phyloP scores from a whole-genome alignment of 2,329 filamentous ascomycete species.

The Aureobasidium namibiae region DNA sequence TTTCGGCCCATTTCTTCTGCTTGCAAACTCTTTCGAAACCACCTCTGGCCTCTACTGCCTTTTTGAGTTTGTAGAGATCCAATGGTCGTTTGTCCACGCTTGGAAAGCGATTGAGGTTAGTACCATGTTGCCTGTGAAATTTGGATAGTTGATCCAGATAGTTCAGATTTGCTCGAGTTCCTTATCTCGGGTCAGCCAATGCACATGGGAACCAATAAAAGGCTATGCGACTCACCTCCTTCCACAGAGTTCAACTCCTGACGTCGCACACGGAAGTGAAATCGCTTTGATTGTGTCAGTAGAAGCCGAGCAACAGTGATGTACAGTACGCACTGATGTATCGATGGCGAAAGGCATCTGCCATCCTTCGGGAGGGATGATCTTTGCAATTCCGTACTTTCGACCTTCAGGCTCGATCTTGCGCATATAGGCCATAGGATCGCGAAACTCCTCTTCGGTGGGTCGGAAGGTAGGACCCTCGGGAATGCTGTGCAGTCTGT shows the following conservation, averaged over 20 bases:
- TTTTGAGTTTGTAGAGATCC: conserved; percentile 91
- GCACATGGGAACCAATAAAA: background rate
- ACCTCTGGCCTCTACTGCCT: conserved; percentile 87
- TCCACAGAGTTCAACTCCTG: conserved; percentile 97
- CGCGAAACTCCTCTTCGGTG: conserved; percentile 87
- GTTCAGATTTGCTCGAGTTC: conserved; percentile 88
- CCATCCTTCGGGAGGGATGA: conserved; percentile 89
- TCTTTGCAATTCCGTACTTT: conserved; percentile 88
- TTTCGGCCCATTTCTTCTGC: conserved; percentile 97
- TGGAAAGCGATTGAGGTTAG: conserved; percentile 84
- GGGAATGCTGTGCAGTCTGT: conserved; percentile 72
- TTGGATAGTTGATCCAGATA: conserved; percentile 93
- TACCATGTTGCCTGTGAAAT: conserved; percentile 95
- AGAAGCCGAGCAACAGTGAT: conserved; percentile 6
- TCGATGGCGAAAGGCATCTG: conserved; percentile 94
- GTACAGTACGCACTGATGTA: conserved; percentile 63
- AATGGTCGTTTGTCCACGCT: conserved; percentile 97
- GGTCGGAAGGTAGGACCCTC: conserved; percentile 88
- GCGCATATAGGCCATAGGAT: conserved; percentile 86
- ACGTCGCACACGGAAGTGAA: conserved; percentile 92
- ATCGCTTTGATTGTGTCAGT: conserved; percentile 56
- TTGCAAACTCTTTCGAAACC: conserved; percentile 97
- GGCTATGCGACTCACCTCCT: conserved; percentile 57
- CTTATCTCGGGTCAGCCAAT: conserved; percentile 39
- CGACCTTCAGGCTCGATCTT: conserved; percentile 82